Base-by-base conservation (phyloP, 106 monocot genomes). In the Apostasia ramifera region DNA sequence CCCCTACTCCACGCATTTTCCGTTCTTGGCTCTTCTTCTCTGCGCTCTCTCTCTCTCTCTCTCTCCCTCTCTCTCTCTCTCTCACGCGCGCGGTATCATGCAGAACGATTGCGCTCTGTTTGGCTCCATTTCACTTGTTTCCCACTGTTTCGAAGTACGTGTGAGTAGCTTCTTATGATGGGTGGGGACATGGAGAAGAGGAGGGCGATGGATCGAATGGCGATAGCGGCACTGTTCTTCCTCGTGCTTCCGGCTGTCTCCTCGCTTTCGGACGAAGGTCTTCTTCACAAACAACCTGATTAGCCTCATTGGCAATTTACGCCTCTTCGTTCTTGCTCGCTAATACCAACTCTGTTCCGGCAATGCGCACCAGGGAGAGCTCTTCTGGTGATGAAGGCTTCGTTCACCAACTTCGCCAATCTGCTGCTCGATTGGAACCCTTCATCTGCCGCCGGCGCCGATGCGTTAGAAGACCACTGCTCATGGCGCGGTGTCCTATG, bases 401-500 rank as follows among this genome's bases (percentile, higher is more conserved):
- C 92, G 8, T 90, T 98, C 50, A 66, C 77, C 41, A 81, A 90
- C 78, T 82, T 68, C 4, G 85, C 84, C 11, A 87, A 79, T 66
- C 85, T 80, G 70, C 77, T 98, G 1, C 71, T 93, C 9, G 87
- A 92, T 68, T 98, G 97, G 95, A 81, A 71, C 40, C 68, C 54
- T 9, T 47, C n/a, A 1, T 5, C 37, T 43, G 53, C n/a, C 45
- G 39, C 10, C 54, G 80, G 52, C 44, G 74, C 38, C 61, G 78
- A 56, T 49, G 72, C 53, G 12, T n/a, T 47, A 8, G 68, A 58
- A 8, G 82, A 81, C 47, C 84, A 91, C 66, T 98, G 97, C 70
- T 63, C 85, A 1, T 98, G 97, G 97, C 75, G 85, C 40, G 97
- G 97, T 1, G 90, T 98, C 53, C 11, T 78, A 44, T 98, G 97